Evolutionary conservation across 129 eudicot species (phyloP).

Genomic region (Pulicaria dysenterica): DNA sequence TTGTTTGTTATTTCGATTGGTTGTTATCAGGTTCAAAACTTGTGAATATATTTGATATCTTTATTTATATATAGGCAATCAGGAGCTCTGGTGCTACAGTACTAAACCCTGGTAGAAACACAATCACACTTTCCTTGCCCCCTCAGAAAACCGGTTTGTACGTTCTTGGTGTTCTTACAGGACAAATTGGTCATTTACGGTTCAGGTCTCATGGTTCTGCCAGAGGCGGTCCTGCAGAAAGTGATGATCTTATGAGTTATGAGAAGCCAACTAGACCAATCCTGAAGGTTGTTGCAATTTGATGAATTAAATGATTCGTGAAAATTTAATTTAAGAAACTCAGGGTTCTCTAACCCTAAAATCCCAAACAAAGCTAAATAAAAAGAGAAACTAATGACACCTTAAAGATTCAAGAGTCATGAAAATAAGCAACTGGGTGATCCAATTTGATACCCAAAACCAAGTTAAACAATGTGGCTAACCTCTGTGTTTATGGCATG

Average conservation of each 20-base stretch:
- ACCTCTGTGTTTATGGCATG: slow-evolving; percentile 1
- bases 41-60: background rate
- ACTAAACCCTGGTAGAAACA: slow-evolving; percentile 82
- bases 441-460: background rate
- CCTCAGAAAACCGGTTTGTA: slow-evolving; percentile 97
- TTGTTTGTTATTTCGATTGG: slow-evolving; percentile 5
- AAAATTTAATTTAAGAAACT: background rate
- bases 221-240: slow-evolving; percentile 91
- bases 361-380: background rate
- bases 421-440: background rate
- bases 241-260: slow-evolving; percentile 96
- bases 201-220: slow-evolving; percentile 97
- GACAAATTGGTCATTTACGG: slow-evolving; percentile 89
- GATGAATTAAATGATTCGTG: background rate
- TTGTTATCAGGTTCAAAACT: slow-evolving; percentile 3
- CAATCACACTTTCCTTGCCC: slow-evolving; percentile 71
- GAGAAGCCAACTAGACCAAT: slow-evolving; percentile 98
- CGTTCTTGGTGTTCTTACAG: slow-evolving; percentile 92
- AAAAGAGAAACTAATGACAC: slow-evolving; percentile 3
- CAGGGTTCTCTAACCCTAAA: background rate
- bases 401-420: background rate
- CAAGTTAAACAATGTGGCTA: slow-evolving; percentile 10
- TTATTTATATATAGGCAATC: slow-evolving; percentile 55
- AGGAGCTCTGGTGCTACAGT: slow-evolving; percentile 77
- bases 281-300: slow-evolving; percentile 61